These are phyloP conservation scores for Globisporangium emineosum DNA, from an alignment of 352 stramenopile genomes.

Conservation along the genomic window DNA sequence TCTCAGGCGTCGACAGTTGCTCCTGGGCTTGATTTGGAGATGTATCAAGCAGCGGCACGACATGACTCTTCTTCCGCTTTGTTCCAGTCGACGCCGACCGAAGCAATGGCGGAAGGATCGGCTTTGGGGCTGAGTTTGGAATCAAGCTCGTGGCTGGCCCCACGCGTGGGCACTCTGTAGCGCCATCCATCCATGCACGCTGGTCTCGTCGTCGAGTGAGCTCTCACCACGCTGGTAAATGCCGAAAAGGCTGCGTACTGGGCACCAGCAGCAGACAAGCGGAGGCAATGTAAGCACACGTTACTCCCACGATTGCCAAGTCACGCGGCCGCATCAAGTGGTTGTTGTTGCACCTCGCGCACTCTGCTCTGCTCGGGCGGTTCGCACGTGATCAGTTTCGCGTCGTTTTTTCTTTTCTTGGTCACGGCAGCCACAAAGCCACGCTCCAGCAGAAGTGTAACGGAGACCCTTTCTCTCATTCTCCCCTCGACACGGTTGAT, in stretches of 20 bases:
- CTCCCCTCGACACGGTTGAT: not conserved
- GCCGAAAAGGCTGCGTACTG: not conserved
- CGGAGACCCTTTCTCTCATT: not conserved
- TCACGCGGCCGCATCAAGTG: not conserved
- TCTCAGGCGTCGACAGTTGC: not conserved
- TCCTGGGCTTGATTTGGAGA: constrained; percentile 2
- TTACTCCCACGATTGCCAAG: not conserved
- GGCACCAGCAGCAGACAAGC: not conserved
- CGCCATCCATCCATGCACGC: constrained; percentile 9
- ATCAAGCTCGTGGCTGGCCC: not conserved
- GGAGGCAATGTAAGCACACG: not conserved
- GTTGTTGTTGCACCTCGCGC: not conserved
- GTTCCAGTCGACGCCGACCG: constrained; percentile 1
- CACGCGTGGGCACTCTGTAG: not conserved
- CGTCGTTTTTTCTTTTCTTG: not conserved
- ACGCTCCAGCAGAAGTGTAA: not conserved
- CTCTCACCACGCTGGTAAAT: not conserved
- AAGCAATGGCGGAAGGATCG: not conserved
- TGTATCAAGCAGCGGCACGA: constrained; percentile 6
- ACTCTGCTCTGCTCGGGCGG: not conserved
- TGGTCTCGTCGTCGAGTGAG: not conserved
- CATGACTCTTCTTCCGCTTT: constrained; percentile 11
- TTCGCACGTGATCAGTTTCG: not conserved
- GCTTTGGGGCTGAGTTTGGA: not conserved
- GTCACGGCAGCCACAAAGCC: not conserved